A percentile compares a stretch with the other conserved stretches of the same genome.
phyloP scores from a whole-genome alignment of 1,139 yeast species.

The Meyerozyma smithsonii region DNA sequence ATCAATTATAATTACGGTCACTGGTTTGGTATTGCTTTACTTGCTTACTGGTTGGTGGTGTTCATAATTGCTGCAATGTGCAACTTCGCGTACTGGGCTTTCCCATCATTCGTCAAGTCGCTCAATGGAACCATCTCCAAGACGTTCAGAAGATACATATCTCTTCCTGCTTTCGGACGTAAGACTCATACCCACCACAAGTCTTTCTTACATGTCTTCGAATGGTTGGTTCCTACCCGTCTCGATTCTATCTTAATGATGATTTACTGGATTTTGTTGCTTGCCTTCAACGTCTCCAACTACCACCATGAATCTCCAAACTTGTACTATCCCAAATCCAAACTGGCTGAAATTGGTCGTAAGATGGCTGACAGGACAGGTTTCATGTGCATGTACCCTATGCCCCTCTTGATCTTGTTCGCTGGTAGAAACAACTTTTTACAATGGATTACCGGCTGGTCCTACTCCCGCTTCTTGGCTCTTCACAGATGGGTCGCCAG shows the following conservation, averaged over 20 bases:
- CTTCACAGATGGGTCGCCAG: slow-evolving; percentile 69
- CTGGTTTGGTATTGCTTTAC: slow-evolving; percentile 45
- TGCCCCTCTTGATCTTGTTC: slow-evolving; percentile 52
- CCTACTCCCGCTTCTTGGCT: slow-evolving; percentile 52
- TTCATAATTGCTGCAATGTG: slow-evolving; percentile 41
- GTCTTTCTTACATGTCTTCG: slow-evolving; percentile 23
- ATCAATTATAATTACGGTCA: slow-evolving; percentile 38
- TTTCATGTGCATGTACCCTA: slow-evolving; percentile 38
- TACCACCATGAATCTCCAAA: slow-evolving; percentile 11
- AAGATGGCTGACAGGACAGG: slow-evolving; percentile 58
- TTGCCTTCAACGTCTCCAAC: slow-evolving; percentile 7
- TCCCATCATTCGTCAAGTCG: slow-evolving; percentile 30
- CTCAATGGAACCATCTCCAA: slow-evolving; percentile 32
- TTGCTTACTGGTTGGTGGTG: slow-evolving; percentile 42
- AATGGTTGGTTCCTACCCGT: slow-evolving; percentile 57
- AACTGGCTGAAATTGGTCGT: slow-evolving; percentile 11
- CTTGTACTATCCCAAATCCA: slow-evolving; percentile 8
- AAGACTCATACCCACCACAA: slow-evolving; percentile 37
- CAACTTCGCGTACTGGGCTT: slow-evolving; percentile 27
- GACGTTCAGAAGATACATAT: slow-evolving; percentile 34
- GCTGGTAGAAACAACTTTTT: slow-evolving; percentile 67
- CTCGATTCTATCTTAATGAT: slow-evolving; percentile 10
- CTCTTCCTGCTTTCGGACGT: slow-evolving; percentile 46
- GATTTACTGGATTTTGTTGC: slow-evolving; percentile 8
- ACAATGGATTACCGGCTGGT: slow-evolving; percentile 64